Conservation (phyloP, 169 alveolate genomes). For the Babesia caballi region DNA sequence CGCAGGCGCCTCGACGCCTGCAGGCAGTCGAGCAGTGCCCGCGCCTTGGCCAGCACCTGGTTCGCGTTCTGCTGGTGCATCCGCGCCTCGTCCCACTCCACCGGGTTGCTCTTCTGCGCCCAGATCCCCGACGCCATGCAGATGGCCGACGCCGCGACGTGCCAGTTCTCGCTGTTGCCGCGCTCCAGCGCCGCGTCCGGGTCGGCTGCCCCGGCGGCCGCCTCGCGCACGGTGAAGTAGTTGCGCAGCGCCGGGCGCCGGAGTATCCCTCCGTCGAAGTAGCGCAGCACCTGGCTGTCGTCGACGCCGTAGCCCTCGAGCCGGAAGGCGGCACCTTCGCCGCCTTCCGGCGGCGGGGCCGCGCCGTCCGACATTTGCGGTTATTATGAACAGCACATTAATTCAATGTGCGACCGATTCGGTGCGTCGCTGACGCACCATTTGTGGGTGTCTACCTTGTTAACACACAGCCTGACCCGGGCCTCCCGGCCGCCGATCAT, state of each 20-base stretch:
- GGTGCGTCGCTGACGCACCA: background rate
- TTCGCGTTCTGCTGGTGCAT: conserved; percentile 37
- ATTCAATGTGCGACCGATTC: background rate
- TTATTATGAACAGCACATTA: background rate
- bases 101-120: conserved; percentile 43
- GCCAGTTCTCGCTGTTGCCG: conserved; percentile 55
- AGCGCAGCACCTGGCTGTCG: conserved; percentile 69
- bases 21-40: conserved; percentile 31
- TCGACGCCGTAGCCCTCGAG: conserved; percentile 72
- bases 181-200: conserved; percentile 6
- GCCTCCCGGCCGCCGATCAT: background rate
- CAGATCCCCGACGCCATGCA: conserved; percentile 65
- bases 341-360: background rate
- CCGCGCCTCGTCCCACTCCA: conserved; percentile 63
- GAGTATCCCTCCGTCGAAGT: conserved; percentile 66
- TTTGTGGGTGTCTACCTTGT: background rate
- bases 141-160: conserved; percentile 46
- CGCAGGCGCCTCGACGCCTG: conserved; percentile 17
- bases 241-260: conserved; percentile 24
- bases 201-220: background rate
- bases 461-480: background rate
- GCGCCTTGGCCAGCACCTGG: conserved; percentile 24
- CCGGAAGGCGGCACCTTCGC: background rate
- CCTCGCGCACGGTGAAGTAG: conserved; percentile 24
- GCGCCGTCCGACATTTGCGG: conserved; percentile 1